These are phyloP conservation scores for Moesziomyces antarcticus DNA, from an alignment of 1,284 basidiomycete species.

Conservation along the genomic window DNA sequence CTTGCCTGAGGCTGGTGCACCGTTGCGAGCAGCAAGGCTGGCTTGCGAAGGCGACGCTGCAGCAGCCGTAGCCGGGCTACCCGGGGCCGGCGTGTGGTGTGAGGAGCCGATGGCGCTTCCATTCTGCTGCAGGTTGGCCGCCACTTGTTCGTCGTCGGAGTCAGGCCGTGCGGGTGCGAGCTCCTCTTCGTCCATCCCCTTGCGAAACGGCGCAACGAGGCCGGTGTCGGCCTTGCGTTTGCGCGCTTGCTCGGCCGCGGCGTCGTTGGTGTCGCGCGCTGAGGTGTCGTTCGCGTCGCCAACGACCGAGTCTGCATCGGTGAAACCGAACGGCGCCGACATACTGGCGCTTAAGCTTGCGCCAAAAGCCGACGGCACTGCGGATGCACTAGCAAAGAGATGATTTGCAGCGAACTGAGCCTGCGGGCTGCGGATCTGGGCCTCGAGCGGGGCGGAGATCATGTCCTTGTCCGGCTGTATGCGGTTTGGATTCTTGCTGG, in stretches of 20 bases:
- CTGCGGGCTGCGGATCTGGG: slow-evolving; percentile 59
- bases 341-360: slow-evolving; percentile 15
- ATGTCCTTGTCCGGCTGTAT: slow-evolving; percentile 51
- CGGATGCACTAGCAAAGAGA: slow-evolving; percentile 51
- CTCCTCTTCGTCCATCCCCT: slow-evolving; percentile 56
- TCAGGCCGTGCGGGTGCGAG: slow-evolving; percentile 25
- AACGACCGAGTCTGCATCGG: slow-evolving; percentile 11
- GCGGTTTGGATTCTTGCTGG: slow-evolving; percentile 40
- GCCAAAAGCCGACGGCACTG: slow-evolving; percentile 27
- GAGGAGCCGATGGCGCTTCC: slow-evolving; percentile 2
- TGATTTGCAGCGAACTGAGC: slow-evolving; percentile 62
- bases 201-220: slow-evolving; percentile 56
- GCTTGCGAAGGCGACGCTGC: slow-evolving; percentile 7
- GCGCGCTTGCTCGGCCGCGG: slow-evolving; percentile 1
- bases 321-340: slow-evolving; percentile 18
- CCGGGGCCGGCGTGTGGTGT: slow-evolving; percentile 1
- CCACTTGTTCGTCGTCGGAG: slow-evolving; percentile 30
- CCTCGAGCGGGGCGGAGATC: slow-evolving; percentile 68
- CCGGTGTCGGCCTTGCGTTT: slow-evolving; percentile 25
- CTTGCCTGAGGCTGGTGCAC: slow-evolving; percentile 4
- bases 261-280: not conserved
- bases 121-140: slow-evolving; percentile 1
- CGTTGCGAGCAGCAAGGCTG: not conserved
- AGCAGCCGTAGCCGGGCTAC: slow-evolving; percentile 1
- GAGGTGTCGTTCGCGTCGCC: slow-evolving; percentile 4